Evolutionary conservation across 495 filamentous ascomycete species (phyloP).

Genomic region (Penicillium roqueforti): DNA sequence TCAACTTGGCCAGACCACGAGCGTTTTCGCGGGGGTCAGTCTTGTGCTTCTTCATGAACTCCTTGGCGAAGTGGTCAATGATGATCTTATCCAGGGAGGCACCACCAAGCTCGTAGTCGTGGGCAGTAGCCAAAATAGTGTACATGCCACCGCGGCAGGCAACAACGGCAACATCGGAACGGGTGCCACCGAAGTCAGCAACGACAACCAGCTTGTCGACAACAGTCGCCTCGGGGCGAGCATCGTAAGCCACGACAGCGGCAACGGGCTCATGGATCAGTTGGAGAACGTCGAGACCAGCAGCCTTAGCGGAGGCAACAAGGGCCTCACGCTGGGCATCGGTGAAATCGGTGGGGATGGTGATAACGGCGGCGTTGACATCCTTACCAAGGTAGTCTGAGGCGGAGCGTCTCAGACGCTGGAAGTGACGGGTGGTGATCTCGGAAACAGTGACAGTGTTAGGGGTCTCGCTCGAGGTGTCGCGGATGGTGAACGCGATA

Average conservation of each 20-base stretch:
- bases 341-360: constrained; percentile 88
- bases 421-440: constrained; percentile 80
- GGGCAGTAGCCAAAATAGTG: constrained; percentile 85
- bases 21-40: constrained; percentile 78
- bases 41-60: constrained; percentile 93
- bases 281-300: constrained; percentile 85
- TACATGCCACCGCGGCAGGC: constrained; percentile 93
- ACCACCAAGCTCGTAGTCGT: constrained; percentile 90
- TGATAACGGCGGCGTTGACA: constrained; percentile 88
- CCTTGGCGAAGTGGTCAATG: constrained; percentile 95
- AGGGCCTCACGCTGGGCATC: constrained; percentile 82
- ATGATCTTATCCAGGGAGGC: constrained; percentile 79
- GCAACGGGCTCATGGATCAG: constrained; percentile 91
- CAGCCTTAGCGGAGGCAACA: constrained; percentile 68
- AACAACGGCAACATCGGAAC: constrained; percentile 87
- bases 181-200: constrained; percentile 87
- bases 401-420: constrained; percentile 75
- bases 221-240: constrained; percentile 66
- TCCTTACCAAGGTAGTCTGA: constrained; percentile 88
- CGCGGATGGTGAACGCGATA: constrained; percentile 78
- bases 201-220: constrained; percentile 88
- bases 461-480: constrained; percentile 63
- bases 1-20: constrained; percentile 83
- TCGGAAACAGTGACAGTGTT: constrained; percentile 77
- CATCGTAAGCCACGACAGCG: constrained; percentile 87